Conservation (phyloP, 768 basidiomycete genomes). For the Piloderma croceum region DNA sequence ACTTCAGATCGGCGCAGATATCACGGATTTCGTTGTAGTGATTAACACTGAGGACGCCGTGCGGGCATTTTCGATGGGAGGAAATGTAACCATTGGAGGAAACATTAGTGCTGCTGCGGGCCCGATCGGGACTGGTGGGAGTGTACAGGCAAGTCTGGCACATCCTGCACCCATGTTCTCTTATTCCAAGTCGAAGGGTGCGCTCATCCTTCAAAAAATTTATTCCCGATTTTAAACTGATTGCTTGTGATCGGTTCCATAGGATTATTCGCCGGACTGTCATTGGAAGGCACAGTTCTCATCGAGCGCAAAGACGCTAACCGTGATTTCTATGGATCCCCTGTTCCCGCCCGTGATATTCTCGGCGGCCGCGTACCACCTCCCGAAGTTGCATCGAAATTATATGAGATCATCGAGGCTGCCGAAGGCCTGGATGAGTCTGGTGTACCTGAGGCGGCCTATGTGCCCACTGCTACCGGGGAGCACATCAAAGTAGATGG, state of each 20-base stretch:
- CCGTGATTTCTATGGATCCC: slow-evolving; percentile 91
- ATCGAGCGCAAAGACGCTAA: slow-evolving; percentile 97
- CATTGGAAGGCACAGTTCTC: slow-evolving; percentile 88
- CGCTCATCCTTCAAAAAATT: slow-evolving; percentile 15
- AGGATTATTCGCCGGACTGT: slow-evolving; percentile 94
- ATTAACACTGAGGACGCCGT: slow-evolving; percentile 96
- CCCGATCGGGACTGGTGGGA: slow-evolving; percentile 91
- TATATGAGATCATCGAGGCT: slow-evolving; percentile 96
- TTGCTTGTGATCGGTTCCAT: slow-evolving; percentile 5
- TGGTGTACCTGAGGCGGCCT: slow-evolving; percentile 71
- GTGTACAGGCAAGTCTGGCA: slow-evolving; percentile 79
- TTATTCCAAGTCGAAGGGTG: slow-evolving; percentile 92
- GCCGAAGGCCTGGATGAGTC: slow-evolving; percentile 90
- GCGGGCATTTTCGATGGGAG: slow-evolving; percentile 89
- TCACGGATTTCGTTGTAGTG: slow-evolving; percentile 94
- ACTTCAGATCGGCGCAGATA: slow-evolving; percentile 92
- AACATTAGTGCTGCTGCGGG: slow-evolving; percentile 82
- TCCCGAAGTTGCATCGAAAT: slow-evolving; percentile 87
- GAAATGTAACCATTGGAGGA: slow-evolving; percentile 94
- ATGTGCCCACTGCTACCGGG: slow-evolving; percentile 65
- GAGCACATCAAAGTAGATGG: slow-evolving; percentile 47
- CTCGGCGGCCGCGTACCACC: slow-evolving; percentile 91
- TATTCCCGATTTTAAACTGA: neutral
- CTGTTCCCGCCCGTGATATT: slow-evolving; percentile 84
- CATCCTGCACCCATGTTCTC: slow-evolving; percentile 98